Evolutionary conservation across 805 yeast genomes (phyloP).

Genomic region (Wickerhamiella vanderwaltii): DNA sequence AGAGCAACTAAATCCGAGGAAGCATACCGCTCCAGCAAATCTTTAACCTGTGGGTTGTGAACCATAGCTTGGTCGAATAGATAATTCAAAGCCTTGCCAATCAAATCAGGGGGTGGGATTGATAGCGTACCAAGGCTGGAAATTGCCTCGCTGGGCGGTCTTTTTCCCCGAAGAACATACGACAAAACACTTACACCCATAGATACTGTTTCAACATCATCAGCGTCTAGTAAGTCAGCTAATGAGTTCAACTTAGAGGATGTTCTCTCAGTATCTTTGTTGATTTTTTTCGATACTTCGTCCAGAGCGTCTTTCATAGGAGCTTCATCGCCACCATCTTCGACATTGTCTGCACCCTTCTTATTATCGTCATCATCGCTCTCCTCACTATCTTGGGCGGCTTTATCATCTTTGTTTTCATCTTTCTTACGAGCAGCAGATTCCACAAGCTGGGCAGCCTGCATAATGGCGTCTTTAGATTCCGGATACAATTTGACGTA

Average conservation of each 20-base stretch:
- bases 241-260: slow-evolving; percentile 16
- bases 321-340: background rate
- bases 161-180: slow-evolving; percentile 15
- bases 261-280: slow-evolving; percentile 6
- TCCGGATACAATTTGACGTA: slow-evolving; percentile 8
- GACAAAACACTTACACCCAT: slow-evolving; percentile 17
- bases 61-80: slow-evolving; percentile 15
- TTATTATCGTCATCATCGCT: background rate
- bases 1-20: slow-evolving; percentile 15
- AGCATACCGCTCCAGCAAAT: slow-evolving; percentile 12
- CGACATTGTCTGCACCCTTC: background rate
- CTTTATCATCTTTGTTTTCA: background rate
- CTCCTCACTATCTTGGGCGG: background rate
- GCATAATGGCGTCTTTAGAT: slow-evolving; percentile 8
- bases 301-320: slow-evolving; percentile 10
- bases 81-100: slow-evolving; percentile 15
- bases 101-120: slow-evolving; percentile 18
- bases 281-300: slow-evolving; percentile 5
- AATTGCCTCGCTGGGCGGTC: slow-evolving; percentile 14
- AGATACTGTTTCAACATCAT: slow-evolving; percentile 14
- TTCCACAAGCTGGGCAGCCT: slow-evolving; percentile 11
- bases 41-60: slow-evolving; percentile 12
- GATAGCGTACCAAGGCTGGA: slow-evolving; percentile 14
- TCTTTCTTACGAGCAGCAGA: slow-evolving; percentile 9
- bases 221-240: slow-evolving; percentile 17